Evolutionary conservation across 176 grass and related monocot genomes (phyloP).

Genomic region (Lolium perenne): DNA sequence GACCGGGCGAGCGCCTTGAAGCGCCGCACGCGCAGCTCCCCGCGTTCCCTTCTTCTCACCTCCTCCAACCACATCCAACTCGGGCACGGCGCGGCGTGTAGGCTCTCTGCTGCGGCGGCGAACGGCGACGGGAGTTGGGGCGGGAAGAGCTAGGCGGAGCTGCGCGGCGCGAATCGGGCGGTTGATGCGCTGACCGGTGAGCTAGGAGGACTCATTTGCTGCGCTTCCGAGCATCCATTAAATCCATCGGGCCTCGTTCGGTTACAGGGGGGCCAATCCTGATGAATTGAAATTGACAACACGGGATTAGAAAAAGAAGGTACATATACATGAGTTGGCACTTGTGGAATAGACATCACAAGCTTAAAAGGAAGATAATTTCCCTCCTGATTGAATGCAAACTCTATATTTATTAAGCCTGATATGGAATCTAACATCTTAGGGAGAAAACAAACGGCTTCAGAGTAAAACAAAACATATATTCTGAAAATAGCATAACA

Average conservation of each 20-base stretch:
- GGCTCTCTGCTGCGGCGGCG: constrained; percentile 21
- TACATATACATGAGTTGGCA: neutral
- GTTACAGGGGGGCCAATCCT: neutral
- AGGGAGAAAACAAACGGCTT: too few relatives aligned
- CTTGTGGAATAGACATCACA: neutral
- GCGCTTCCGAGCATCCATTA: constrained; percentile 1
- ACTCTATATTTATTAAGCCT: too few relatives aligned
- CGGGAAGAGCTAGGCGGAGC: neutral
- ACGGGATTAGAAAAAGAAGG: constrained; percentile 3
- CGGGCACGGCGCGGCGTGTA: constrained; percentile 20
- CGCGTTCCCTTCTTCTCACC: constrained; percentile 73
- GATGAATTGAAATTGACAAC: constrained; percentile 4
- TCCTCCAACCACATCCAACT: constrained; percentile 80
- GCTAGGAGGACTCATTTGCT: constrained; percentile 25
- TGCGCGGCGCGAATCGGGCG: neutral
- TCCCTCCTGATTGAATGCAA: too few relatives aligned
- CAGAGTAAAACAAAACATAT: too few relatives aligned
- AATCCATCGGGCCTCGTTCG: neutral
- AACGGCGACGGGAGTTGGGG: neutral
- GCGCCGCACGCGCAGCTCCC: constrained; percentile 49
- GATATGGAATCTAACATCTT: too few relatives aligned
- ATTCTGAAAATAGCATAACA: too few relatives aligned
- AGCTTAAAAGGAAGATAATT: neutral
- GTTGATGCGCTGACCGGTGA: neutral
- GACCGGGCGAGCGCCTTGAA: constrained; percentile 55